Percentiles rank a stretch among this genome's conserved stretches.
Conservation (phyloP, 352 stramenopile genomes). For the Globisporangium cederbergense region DNA sequence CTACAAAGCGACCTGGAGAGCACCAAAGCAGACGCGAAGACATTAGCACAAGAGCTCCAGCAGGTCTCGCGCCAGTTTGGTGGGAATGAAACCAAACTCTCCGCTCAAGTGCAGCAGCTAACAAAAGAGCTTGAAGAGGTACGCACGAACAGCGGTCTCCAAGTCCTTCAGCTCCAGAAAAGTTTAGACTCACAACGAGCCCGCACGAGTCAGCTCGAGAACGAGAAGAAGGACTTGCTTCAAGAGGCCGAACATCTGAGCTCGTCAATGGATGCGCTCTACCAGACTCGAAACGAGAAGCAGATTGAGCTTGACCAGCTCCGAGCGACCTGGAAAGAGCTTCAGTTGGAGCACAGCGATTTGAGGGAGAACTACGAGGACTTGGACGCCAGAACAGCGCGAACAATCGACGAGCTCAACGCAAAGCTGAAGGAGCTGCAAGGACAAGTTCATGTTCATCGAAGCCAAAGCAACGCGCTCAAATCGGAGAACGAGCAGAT, state of each 20-base stretch:
- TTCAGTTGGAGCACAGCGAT: slow-evolving; percentile 51
- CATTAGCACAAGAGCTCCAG: slow-evolving; percentile 48
- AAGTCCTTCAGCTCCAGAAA: slow-evolving; percentile 63
- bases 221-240: slow-evolving; percentile 63
- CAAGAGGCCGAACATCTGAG: slow-evolving; percentile 66
- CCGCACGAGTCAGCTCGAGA: slow-evolving; percentile 46
- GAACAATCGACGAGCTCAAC: slow-evolving; percentile 40
- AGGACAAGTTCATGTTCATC: slow-evolving; percentile 20
- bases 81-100: slow-evolving; percentile 39
- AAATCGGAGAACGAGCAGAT: slow-evolving; percentile 20
- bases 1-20: slow-evolving; percentile 35
- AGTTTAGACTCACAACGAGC: slow-evolving; percentile 40
- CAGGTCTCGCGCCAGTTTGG: slow-evolving; percentile 37
- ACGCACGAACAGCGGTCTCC: slow-evolving; percentile 26
- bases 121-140: slow-evolving; percentile 48
- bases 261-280: slow-evolving; percentile 45
- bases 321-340: slow-evolving; percentile 36
- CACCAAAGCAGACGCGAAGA: slow-evolving; percentile 38
- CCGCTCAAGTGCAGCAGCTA: slow-evolving; percentile 39
- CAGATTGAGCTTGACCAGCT: slow-evolving; percentile 63
- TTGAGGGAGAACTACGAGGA: slow-evolving; percentile 57
- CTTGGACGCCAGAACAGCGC: slow-evolving; percentile 28
- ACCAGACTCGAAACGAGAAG: slow-evolving; percentile 45
- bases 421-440: slow-evolving; percentile 30
- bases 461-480: slow-evolving; percentile 9